Percentiles rank a stretch among this genome's conserved stretches.
These are phyloP conservation scores for Backusella luteola DNA, from an alignment of 192 early-diverging fungal genomes.

Conservation along the genomic window DNA sequence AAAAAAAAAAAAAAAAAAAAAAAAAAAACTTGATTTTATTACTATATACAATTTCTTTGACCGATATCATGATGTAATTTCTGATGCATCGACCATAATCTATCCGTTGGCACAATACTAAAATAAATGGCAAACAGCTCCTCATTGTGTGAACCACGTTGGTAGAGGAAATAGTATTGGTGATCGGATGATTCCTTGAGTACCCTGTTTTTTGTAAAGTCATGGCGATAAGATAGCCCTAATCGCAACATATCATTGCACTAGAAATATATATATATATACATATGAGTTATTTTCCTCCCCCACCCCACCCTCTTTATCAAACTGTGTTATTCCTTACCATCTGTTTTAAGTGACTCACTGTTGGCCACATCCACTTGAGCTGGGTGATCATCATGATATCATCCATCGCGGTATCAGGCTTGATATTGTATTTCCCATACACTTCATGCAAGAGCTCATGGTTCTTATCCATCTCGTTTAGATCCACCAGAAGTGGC, in stretches of 20 bases:
- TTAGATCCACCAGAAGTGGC: conserved; percentile 27
- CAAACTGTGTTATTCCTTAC: neutral
- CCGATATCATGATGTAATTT: conserved; percentile 18
- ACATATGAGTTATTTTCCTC: too few relatives aligned
- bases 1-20: neutral
- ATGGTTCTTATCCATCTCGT: conserved; percentile 20
- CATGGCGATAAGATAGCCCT: conserved; percentile 3
- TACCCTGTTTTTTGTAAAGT: neutral
- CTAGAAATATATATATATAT: neutral
- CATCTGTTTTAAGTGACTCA: neutral
- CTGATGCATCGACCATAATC: conserved; percentile 29
- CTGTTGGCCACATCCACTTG: conserved; percentile 14
- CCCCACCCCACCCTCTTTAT: too few relatives aligned
- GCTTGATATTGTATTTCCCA: neutral
- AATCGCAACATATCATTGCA: conserved; percentile 1
- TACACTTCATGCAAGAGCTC: conserved; percentile 17
- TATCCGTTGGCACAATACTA: conserved; percentile 2
- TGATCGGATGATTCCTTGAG: neutral
- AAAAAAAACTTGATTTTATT: neutral
- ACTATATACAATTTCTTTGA: conserved; percentile 15
- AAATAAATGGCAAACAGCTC: conserved; percentile 24
- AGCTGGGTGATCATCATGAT: neutral
- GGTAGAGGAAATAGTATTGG: conserved; percentile 13
- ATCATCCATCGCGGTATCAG: neutral
- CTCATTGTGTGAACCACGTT: neutral